Evolutionary conservation across 495 filamentous ascomycete species (phyloP), one percentile per base, ranked within the genome.

Genomic region (Umbilicaria muhlenbergii): DNA sequence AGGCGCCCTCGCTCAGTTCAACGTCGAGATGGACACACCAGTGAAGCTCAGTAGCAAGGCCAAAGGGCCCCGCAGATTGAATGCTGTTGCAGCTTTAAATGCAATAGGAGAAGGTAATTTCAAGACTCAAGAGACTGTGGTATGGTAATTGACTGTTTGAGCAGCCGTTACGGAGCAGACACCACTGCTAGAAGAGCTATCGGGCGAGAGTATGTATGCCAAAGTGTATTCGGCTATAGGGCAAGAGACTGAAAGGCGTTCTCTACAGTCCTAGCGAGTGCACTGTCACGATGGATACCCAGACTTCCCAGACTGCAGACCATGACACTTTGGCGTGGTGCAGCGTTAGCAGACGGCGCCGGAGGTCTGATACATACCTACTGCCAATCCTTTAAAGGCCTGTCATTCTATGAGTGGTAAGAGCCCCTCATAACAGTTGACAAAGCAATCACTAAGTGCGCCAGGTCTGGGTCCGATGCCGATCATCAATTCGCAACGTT

Each of bases 381-480:
- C 51, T 88, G 81, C 45, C 74, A 70, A 3, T 51, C 66, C 10
- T 81, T 88, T 50, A 64, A 71, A 35, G 62, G 70, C 28, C 51
- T 88, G 15, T 69, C 63, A 16, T 74, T 80, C 41, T 79, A 66
- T 44, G 57, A 49, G 39, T 75, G 70, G 67, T 70, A 62, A 37
- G 53, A 21, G 15, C 28, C 31, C 32, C 32, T 34, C 13, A 14
- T 11, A 15, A 16, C 16, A 10, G n/a, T 41, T 5, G 7, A 32
- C 14, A 33, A 41, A 33, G 3, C 36, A n/a, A 14, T 34, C 11
- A 32, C 34, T 45, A 50, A 45, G 36, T 45, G 38, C 41, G 50
- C 50, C 38, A 21, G 43, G 57, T 53, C 52, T 24, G 21, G 47
- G 11, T 54, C 57, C 36, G 50, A 60, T 36, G 58, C 69, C 14